Evolutionary conservation across 2,329 filamentous ascomycete species (phyloP).

Genomic region (Alternaria brassicae): DNA sequence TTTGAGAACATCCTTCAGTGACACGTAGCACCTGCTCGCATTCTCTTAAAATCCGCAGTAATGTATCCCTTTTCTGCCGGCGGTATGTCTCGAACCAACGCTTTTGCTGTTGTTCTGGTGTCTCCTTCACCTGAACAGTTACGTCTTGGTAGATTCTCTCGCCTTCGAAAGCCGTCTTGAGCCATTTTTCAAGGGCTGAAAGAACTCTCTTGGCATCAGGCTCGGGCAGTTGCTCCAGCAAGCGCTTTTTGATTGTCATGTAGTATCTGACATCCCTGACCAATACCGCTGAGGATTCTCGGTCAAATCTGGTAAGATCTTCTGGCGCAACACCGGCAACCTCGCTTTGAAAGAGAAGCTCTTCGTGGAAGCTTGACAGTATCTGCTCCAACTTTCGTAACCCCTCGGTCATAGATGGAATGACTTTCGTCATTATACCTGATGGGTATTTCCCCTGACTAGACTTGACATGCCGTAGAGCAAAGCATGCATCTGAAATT

Average conservation of each 20-base stretch:
- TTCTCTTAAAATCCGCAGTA: not conserved
- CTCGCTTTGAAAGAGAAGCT: not conserved
- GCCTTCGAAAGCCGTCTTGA: not conserved
- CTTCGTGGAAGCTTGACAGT: not conserved
- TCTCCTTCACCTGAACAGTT: not conserved
- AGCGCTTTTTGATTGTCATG: not conserved
- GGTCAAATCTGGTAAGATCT: not conserved
- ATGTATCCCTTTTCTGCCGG: not conserved
- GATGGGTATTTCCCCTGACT: not conserved
- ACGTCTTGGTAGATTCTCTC: too few species aligned
- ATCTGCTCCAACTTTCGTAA: not conserved
- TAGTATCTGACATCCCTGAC: not conserved
- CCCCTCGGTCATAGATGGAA: not conserved
- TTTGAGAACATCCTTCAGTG: not conserved
- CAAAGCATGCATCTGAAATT: not conserved
- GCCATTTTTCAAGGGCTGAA: not conserved
- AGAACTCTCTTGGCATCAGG: not conserved
- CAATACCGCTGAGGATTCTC: not conserved
- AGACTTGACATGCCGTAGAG: not conserved
- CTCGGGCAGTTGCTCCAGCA: not conserved
- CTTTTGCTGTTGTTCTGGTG: not conserved
- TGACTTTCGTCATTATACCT: not conserved
- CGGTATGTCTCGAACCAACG: fast-evolving
- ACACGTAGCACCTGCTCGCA: not conserved
- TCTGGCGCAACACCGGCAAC: not conserved